Base-by-base conservation (phyloP, 345 rosid genomes). In the Linum lewisii region DNA sequence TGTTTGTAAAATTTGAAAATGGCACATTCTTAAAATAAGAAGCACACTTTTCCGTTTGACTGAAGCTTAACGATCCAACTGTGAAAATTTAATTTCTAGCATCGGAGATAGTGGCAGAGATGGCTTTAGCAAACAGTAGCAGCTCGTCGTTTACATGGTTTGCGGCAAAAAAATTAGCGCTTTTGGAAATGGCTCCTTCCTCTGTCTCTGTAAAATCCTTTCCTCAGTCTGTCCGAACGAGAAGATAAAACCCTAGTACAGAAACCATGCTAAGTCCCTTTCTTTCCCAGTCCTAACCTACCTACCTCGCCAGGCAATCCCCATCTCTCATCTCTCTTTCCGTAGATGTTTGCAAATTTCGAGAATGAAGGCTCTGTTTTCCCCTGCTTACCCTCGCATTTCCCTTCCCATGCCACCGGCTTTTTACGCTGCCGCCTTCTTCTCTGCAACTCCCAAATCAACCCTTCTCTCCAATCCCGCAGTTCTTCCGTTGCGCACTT, bases 341-440 rank as follows among this genome's bases (percentile, higher is more conserved):
- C 16, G 2, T 42, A 0, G 47, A 79, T 86, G 81, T 59, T 68
- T 19, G 58, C 72, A n/a, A 18, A 34, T 81, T 65, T 70, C 85
- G 20, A 72, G 70, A 32, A 84, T 86, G 88, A 80, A 73, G 67
- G 66, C 75, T 26, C 29, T 82, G 15, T 24, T 80, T 19, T 53
- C 69, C 54, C 79, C 87, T 54, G 51, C 69, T 21, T 51, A n/a
- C 75, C 29, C 18, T 69, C 72, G 14, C 56, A 1, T 42, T 42
- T 11, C 80, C 5, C 53, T 67, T 7, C 56, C 58, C 57, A 75
- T 68, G 60, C 32, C 69, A 61, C 21, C 64, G 1, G 53, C 59
- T 65, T 64, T 54, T 16, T 11, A 42, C 21, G 7, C 74, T 38
- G 42, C 57, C 38, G 5, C 24, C 24, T 34, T 69, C 49, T 63